These are phyloP conservation scores for Lepidopterella palustris DNA, from an alignment of 495 filamentous ascomycete species.

Conservation along the genomic window DNA sequence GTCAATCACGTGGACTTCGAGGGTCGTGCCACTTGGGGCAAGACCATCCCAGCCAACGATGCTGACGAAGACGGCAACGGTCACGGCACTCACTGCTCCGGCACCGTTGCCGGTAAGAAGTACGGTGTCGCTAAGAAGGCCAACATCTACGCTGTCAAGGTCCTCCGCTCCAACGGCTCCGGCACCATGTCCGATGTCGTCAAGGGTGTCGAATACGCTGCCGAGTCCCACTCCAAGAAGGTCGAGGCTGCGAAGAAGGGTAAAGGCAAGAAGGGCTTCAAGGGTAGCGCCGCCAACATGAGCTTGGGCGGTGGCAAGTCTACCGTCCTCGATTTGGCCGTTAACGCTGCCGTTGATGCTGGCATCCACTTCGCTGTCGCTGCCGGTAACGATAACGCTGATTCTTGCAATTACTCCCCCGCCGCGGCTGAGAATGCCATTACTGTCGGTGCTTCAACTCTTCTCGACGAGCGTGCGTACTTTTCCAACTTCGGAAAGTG, in stretches of 20 bases:
- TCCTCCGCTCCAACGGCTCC: slow-evolving; percentile 92
- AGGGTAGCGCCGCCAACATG: slow-evolving; percentile 99
- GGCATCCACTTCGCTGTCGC: slow-evolving; percentile 97
- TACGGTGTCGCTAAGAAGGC: slow-evolving; percentile 99
- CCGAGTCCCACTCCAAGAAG: slow-evolving; percentile 65
- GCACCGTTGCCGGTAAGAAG: slow-evolving; percentile 95
- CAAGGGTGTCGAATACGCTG: slow-evolving; percentile 95
- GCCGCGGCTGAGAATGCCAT: slow-evolving; percentile 88
- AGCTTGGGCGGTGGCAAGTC: slow-evolving; percentile 96
- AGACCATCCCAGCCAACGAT: slow-evolving; percentile 84
- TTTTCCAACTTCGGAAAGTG: slow-evolving; percentile 99
- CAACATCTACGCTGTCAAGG: slow-evolving; percentile 93
- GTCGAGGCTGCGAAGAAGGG: slow-evolving; percentile 69
- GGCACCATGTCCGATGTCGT: slow-evolving; percentile 98
- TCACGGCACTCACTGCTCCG: slow-evolving; percentile 98
- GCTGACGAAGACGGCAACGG: slow-evolving; percentile 92
- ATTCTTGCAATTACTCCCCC: slow-evolving; percentile 99
- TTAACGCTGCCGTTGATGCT: slow-evolving; percentile 84
- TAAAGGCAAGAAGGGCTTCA: slow-evolving; percentile 84
- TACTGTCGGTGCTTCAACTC: slow-evolving; percentile 91
- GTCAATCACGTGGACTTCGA: slow-evolving; percentile 91
- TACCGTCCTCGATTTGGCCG: slow-evolving; percentile 76
- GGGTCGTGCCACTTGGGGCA: slow-evolving; percentile 91
- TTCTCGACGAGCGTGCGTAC: slow-evolving; percentile 94
- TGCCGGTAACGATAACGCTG: slow-evolving; percentile 95